Evolutionary conservation across 148 eudicot genomes (phyloP).

Genomic region (Rhododendron griersonianum): DNA sequence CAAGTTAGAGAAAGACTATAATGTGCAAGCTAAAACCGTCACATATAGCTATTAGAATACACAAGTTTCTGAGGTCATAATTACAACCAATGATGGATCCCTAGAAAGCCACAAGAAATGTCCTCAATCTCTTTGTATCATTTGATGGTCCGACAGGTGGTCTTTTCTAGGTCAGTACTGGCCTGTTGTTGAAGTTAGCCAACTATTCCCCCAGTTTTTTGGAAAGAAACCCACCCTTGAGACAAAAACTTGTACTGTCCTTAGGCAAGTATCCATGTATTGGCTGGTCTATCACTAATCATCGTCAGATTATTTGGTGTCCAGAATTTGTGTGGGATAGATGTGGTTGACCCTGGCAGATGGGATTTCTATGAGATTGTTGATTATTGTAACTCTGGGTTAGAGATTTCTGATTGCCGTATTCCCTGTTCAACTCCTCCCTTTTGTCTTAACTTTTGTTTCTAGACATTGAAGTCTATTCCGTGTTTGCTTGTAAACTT

Average conservation of each 20-base stretch:
- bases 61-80: not conserved
- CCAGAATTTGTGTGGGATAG: not conserved
- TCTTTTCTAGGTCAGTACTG: not conserved
- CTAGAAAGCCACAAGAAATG: not conserved
- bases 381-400: not conserved
- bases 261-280: not conserved
- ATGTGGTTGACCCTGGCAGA: not conserved
- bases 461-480: not conserved
- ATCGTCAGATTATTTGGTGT: not conserved
- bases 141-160: no score
- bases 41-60: not conserved
- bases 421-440: not conserved
- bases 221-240: not conserved
- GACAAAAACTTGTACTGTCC: not conserved
- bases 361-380: not conserved
- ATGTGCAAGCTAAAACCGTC: not conserved
- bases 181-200: not conserved
- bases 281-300: not conserved
- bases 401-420: not conserved
- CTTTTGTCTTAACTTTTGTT: not conserved
- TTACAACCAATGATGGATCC: not conserved
- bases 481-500: not conserved
- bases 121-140: not conserved
- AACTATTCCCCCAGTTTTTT: not conserved
- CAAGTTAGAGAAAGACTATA: not conserved